phyloP scores from a whole-genome alignment of 345 rosid species.

The Moricandia arvensis region DNA sequence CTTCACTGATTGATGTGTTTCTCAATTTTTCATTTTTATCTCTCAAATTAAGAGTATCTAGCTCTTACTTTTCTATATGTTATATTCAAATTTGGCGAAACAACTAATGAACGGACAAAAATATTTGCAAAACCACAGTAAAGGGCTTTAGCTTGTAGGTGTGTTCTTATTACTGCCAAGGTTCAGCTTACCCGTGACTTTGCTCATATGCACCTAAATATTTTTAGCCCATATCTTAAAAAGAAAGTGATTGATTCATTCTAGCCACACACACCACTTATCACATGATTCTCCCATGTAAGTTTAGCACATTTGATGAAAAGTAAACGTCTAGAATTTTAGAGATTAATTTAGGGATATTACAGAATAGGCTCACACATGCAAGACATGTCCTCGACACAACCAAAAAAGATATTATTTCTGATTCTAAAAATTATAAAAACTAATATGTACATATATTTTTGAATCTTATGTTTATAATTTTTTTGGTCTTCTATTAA shows the following conservation, averaged over 20 bases:
- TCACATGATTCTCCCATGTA: background rate
- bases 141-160: constrained; percentile 18
- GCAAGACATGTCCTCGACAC: background rate
- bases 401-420: no score
- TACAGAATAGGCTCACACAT: background rate
- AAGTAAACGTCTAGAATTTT: background rate
- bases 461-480: no score
- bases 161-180: constrained; percentile 23
- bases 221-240: background rate
- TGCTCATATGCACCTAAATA: constrained; percentile 15
- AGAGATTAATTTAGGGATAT: background rate
- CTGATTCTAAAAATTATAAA: no score
- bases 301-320: background rate
- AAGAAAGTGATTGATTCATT: background rate
- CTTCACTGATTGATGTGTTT: constrained; percentile 1
- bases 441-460: no score
- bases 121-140: constrained; percentile 11
- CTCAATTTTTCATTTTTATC: background rate
- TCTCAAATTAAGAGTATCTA: constrained; percentile 4
- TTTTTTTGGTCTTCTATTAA: no score
- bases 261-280: background rate
- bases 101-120: constrained; percentile 17
- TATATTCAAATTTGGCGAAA: background rate
- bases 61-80: background rate
- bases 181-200: constrained; percentile 24